A percentile compares a stretch with the other conserved stretches of the same genome.
Conservation (phyloP, 176 grass and related monocot genomes). For the Oryza australiensis region DNA sequence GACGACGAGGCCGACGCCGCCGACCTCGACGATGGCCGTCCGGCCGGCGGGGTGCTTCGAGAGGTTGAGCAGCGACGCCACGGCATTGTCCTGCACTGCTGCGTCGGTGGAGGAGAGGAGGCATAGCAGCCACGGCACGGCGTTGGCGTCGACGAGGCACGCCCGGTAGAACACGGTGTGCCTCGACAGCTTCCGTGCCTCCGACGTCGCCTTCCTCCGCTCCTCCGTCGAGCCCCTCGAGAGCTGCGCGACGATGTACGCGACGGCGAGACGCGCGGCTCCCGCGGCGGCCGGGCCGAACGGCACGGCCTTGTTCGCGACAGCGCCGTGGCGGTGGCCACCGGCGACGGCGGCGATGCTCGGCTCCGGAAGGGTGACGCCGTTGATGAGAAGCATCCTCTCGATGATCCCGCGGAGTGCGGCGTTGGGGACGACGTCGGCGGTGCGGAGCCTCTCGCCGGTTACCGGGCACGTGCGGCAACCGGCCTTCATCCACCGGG, state of each 20-base stretch:
- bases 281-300: constrained; percentile 36
- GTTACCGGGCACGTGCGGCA: constrained; percentile 71
- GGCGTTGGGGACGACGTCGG: constrained; percentile 68
- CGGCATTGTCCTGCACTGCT: constrained; percentile 66
- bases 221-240: constrained; percentile 45
- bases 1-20: constrained; percentile 65
- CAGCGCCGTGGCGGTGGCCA: constrained; percentile 39
- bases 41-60: constrained; percentile 72
- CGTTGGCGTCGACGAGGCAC: constrained; percentile 60
- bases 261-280: constrained; percentile 47
- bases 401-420: constrained; percentile 56
- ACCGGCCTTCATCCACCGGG: constrained; percentile 68
- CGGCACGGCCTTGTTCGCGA: constrained; percentile 16
- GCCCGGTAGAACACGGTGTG: constrained; percentile 62
- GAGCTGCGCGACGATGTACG: constrained; percentile 47
- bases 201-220: constrained; percentile 58
- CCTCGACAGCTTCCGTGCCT: constrained; percentile 79
- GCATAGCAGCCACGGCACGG: constrained; percentile 76
- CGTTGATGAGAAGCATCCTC: constrained; percentile 48
- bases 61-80: constrained; percentile 63
- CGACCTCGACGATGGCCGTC: constrained; percentile 53
- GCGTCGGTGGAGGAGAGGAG: constrained; percentile 62
- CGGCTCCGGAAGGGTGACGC: constrained; percentile 39
- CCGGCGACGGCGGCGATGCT: constrained; percentile 16
- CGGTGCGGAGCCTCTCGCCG: constrained; percentile 56